Evolutionary conservation across 139 green algal species (phyloP), one percentile per base, ranked within the genome.

Genomic region (Gonium pectorale): DNA sequence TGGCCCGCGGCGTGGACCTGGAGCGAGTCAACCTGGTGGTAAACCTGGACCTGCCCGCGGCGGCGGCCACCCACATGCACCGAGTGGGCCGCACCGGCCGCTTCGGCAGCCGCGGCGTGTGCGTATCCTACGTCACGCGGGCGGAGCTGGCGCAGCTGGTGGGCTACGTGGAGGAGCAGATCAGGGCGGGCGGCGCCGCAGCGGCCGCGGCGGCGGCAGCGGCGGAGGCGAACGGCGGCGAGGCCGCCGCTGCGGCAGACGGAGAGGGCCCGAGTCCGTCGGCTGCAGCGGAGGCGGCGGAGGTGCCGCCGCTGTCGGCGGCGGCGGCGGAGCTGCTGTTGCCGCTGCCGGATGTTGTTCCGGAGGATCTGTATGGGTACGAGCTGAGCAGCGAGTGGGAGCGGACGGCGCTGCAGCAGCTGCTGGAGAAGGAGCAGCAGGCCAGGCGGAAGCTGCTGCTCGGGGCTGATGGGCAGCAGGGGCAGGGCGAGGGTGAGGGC

Each of bases 1-100:
- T 93, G 66, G 92, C 94, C 0, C 91, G 95, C 13, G 95, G 95
- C 6, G 91, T 98, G 15, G 95, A 98, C 83, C 85, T 98, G n/a
- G 93, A 93, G 5, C 85, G 91, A 21, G 93, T 97, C 67, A 96
- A 96, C 86, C 84, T 97, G 21, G 94, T 98, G 27, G 87, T 94
- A 22, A 96, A 95, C 82, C 64, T 97, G 59, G 93, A 97, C 74
- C 68, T 97, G 46, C 95, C 95, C 0, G 7, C 13, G 2, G 91
- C 92, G n/a, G 68, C 75, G 0, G 85, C 87, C 33, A 96, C 92
- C 1, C 89, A 92, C 62, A 79, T 89, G 81, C 93, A 96, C 75
- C 81, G 90, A 22, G 90, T 97, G 56, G 95, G 95, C 1, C 94
- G 95, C 35, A 95, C 95, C 0, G 95, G 95, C 27, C 85, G 95